phyloP scores from a whole-genome alignment of 2,329 filamentous ascomycete genomes.

The Aspergillus sp. region DNA sequence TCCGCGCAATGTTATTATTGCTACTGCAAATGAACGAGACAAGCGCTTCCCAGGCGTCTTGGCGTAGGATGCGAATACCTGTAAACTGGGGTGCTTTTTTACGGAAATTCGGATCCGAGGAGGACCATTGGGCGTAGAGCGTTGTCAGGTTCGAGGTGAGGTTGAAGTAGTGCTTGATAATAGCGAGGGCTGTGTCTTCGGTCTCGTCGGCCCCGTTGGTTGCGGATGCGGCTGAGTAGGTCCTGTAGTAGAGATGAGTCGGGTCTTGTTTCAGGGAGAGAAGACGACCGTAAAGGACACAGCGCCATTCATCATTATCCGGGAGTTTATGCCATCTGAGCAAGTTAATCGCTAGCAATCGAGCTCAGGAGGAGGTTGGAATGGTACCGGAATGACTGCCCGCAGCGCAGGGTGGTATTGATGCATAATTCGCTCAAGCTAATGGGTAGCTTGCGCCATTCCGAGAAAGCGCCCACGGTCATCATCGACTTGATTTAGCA shows the following conservation, averaged over 20 bases:
- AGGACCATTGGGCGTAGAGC: conserved; percentile 87
- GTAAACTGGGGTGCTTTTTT: conserved; percentile 84
- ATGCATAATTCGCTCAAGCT: conserved; percentile 86
- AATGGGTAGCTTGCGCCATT: conserved; percentile 87
- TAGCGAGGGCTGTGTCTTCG: conserved; percentile 67
- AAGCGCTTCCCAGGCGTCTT: conserved; percentile 95
- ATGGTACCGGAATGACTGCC: conserved; percentile 81
- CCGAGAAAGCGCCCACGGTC: conserved; percentile 59
- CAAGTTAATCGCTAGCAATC: conserved; percentile 11
- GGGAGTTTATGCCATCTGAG: conserved; percentile 78
- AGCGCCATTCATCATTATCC: conserved; percentile 82
- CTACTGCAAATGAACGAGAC: conserved; percentile 97
- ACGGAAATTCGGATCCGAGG: conserved; percentile 83
- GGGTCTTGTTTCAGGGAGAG: conserved; percentile 83
- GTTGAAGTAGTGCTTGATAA: conserved; percentile 87
- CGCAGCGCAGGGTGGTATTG: conserved; percentile 90
- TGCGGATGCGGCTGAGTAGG: conserved; percentile 48
- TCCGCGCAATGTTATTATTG: conserved; percentile 96
- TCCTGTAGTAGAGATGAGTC: conserved; percentile 77
- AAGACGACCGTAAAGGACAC: conserved; percentile 82
- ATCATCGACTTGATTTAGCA: conserved; percentile 26
- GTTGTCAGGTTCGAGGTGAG: conserved; percentile 73
- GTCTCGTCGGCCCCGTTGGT: conserved; percentile 30
- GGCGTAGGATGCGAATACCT: conserved; percentile 87
- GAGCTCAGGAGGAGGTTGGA: conserved; percentile 2